These are phyloP conservation scores for Aspergillus sp. DNA, from an alignment of 2,329 filamentous ascomycete species.

Conservation along the genomic window DNA sequence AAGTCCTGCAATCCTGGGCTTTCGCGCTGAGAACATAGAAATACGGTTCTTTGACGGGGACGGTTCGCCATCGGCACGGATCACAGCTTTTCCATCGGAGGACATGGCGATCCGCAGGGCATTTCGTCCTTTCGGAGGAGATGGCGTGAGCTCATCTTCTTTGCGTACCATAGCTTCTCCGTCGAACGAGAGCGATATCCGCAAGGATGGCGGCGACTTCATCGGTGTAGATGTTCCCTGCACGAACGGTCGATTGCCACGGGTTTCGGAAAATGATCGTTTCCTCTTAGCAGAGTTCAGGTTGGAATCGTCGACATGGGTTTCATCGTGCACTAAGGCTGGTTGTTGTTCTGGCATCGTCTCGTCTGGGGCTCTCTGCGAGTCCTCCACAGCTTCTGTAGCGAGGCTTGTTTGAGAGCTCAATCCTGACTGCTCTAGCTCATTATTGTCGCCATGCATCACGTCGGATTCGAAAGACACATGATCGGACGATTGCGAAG, in stretches of 20 bases:
- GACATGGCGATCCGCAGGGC: conserved; percentile 78
- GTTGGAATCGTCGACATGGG: conserved; percentile 22
- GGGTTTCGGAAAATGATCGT: conserved; percentile 35
- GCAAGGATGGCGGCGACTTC: conserved; percentile 41
- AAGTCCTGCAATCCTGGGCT: conserved; percentile 56
- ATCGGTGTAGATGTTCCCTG: conserved; percentile 17
- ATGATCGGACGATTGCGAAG: conserved; percentile 25
- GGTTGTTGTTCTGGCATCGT: conserved; percentile 19
- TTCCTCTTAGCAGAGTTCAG: conserved; percentile 34
- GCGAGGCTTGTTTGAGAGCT: conserved; percentile 36
- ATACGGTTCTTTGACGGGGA: conserved; percentile 62
- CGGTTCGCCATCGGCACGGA: conserved; percentile 70
- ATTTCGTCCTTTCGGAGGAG: conserved; percentile 42
- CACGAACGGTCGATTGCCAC: conserved; percentile 16
- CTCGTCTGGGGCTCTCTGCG: conserved; percentile 25
- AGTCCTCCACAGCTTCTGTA: conserved; percentile 28
- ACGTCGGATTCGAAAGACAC: conserved; percentile 20
- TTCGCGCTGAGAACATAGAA: conserved; percentile 50
- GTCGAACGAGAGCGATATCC: conserved; percentile 45
- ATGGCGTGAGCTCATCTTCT: conserved; percentile 43
- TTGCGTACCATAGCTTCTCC: conserved; percentile 42
- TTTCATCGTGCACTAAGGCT: conserved; percentile 14
- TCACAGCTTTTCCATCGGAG: conserved; percentile 85
- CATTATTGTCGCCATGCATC: conserved; percentile 31
- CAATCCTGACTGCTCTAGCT: conserved; percentile 24